Evolutionary conservation across 257 asterid genomes (phyloP).

Genomic region (Solanum sejunctum): DNA sequence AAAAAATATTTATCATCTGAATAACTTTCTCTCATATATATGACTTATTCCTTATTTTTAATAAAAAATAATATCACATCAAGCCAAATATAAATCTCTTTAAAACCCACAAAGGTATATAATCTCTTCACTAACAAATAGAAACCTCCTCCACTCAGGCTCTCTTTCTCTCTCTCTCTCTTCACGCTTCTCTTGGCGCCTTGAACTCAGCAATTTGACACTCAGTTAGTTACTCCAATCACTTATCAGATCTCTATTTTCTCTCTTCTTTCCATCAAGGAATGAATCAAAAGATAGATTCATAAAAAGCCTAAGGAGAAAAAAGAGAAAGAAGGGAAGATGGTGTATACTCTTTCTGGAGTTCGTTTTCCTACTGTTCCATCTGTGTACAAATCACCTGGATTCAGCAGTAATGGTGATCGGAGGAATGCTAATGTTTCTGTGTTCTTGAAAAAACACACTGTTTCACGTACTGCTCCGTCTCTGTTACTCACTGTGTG

Average conservation of each 20-base stretch:
- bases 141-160: not conserved
- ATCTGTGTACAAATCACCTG: constrained; percentile 26
- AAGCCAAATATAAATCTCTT: not conserved
- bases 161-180: not conserved
- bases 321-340: not conserved
- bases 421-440: constrained; percentile 15
- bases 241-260: not conserved
- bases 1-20: no score
- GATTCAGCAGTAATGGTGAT: constrained; percentile 18
- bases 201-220: constrained; percentile 11
- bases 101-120: not conserved
- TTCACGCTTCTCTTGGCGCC: constrained; percentile 45
- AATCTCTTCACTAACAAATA: not conserved
- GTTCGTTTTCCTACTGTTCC: constrained; percentile 49
- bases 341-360: constrained; percentile 65
- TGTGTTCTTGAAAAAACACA: constrained; percentile 19
- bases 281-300: not conserved
- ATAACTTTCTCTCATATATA: no score
- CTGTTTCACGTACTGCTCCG: constrained; percentile 26
- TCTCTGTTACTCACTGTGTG: not conserved
- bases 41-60: no score
- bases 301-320: not conserved
- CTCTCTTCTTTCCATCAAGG: not conserved
- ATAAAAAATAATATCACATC: not conserved
- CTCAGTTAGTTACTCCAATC: not conserved